phyloP scores from a whole-genome alignment of 257 asterid species.

The Solanum ossicruentum region DNA sequence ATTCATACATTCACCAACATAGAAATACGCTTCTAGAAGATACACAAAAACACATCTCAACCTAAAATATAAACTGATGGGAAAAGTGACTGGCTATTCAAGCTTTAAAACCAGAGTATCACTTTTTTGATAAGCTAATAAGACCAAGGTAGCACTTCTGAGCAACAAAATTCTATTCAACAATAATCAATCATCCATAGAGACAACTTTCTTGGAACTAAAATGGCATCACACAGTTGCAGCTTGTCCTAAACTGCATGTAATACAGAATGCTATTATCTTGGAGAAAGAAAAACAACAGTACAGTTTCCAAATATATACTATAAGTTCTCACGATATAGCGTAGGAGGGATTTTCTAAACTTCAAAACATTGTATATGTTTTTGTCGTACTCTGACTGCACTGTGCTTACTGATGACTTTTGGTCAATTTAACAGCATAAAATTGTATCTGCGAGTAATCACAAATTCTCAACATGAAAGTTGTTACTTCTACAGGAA shows the following conservation, averaged over 20 bases:
- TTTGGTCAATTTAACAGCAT: not conserved
- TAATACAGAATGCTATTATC: not conserved
- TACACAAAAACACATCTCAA: not conserved
- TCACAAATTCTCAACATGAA: not conserved
- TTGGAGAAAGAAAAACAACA: not conserved
- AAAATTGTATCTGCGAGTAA: not conserved
- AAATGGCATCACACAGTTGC: not conserved
- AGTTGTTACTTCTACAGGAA: not conserved
- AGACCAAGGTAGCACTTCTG: not conserved
- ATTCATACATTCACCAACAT: not conserved
- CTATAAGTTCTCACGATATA: not conserved
- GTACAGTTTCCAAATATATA: not conserved
- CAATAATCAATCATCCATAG: not conserved
- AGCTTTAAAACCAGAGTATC: not conserved
- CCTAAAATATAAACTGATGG: not conserved
- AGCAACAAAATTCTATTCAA: not conserved
- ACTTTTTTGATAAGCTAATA: not conserved
- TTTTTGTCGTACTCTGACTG: not conserved
- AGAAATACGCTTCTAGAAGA: not conserved
- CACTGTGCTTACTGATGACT: not conserved
- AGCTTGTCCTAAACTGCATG: not conserved
- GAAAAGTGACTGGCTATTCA: not conserved
- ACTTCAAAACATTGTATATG: not conserved
- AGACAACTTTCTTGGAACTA: not conserved
- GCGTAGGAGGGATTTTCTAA: not conserved